Conservation (phyloP, 2,329 filamentous ascomycete genomes). For the Ceratocystis diversiconidia region DNA sequence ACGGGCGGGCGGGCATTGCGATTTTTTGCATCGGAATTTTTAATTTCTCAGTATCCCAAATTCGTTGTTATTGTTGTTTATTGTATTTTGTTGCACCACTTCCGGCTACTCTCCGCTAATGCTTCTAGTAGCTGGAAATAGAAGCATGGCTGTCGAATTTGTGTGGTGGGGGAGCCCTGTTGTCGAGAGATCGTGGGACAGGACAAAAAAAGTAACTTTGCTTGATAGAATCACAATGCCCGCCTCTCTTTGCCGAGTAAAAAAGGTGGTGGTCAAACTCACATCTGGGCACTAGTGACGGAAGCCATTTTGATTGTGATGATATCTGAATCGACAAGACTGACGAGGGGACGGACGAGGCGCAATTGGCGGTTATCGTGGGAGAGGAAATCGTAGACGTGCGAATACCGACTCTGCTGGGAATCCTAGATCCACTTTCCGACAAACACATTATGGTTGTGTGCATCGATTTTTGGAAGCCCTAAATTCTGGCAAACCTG, state of each 20-base stretch:
- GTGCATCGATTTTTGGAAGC: slow-evolving; percentile 12
- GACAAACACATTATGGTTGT: slow-evolving; percentile 18
- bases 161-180: background rate
- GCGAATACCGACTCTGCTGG: slow-evolving; percentile 15
- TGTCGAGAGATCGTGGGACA: background rate
- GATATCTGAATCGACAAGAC: slow-evolving; percentile 18
- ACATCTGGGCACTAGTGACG: slow-evolving; percentile 19
- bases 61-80: background rate
- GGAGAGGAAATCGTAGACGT: slow-evolving; percentile 18
- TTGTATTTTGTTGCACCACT: background rate
- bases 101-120: background rate
- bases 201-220: background rate
- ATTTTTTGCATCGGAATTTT: background rate
- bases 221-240: slow-evolving; percentile 15
- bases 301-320: slow-evolving; percentile 20
- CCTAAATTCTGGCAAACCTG: slow-evolving; percentile 5
- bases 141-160: background rate
- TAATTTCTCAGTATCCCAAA: background rate
- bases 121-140: background rate
- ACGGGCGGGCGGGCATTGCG: background rate
- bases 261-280: slow-evolving; percentile 14
- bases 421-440: slow-evolving; percentile 18
- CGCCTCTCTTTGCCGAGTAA: slow-evolving; percentile 5
- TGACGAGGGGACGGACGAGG: slow-evolving; percentile 17
- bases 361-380: slow-evolving; percentile 18